Evolutionary conservation across 495 filamentous ascomycete genomes (phyloP), one percentile per base, ranked within the genome.

Genomic region (Glonium stellatum): DNA sequence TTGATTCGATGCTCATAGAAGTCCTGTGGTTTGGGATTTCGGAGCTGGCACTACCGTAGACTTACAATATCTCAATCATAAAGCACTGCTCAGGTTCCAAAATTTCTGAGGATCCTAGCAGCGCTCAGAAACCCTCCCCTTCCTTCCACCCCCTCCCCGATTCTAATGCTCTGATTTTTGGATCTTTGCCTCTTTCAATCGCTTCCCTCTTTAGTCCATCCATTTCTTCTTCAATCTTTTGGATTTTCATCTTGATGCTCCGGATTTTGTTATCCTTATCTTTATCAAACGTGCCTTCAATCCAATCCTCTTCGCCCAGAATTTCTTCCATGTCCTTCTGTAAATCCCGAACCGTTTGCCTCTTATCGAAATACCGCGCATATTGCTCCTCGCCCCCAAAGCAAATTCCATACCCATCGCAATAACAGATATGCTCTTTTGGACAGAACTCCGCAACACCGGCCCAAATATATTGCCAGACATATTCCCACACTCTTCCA

Each of bases 351-450:
- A 13, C 15, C 21, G 55, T 25, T 47, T 54, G 55, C 11, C 46
- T 54, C 21, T 18, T 13, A 22, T 37, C 34, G 13, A 59, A 55
- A 23, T 13, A 59, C 36, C 31, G 36, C 21, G 22, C 5, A 44
- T 42, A 61, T 23, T 55, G 11, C 13, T 55, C 58, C 51, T 61
- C 50, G 1, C 22, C 51, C 2, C 52, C 52, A 36, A 61, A 61
- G 42, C 58, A 61, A 22, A 61, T 31, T 1, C 58, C 50, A 46
- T 41, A 61, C 52, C 50, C 58, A 31, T 61, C 51, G 31, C 58
- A 61, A 34, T 61, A 61, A 50, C 58, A 61, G 6, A 46, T 27
- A 50, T 56, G 50, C 41, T 57, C 58, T n/a, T 41, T 34, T 21
- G 58, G 58, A 55, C 58, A 61, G 15, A 42, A 54, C 35, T 59